Evolutionary conservation across 768 basidiomycete genomes (phyloP), one percentile per base, ranked within the genome.

Genomic region (Termitomyces sp.): DNA sequence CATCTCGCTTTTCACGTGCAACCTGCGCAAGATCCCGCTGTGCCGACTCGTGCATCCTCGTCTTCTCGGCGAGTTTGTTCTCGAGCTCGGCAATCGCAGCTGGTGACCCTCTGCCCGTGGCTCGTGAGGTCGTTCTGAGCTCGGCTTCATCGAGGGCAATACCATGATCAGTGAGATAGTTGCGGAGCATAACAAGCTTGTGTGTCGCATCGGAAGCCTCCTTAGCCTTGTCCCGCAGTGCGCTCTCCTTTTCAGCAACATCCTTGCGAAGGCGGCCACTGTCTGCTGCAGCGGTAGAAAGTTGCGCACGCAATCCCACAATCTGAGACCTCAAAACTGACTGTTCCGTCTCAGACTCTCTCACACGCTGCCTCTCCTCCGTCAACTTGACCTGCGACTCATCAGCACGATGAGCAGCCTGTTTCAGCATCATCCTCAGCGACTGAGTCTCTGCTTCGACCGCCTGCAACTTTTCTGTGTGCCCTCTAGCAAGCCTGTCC

Each of bases 121-220:
- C 65, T 46, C 76, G 69, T 14, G 80, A 75, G 4, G 73, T 72
- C n/a, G 78, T 68, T 9, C 74, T 68, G 19, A 85, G 63, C 37
- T 89, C 84, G 48, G 87, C 89, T 19, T 92, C 91, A 53, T 90
- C 87, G 19, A 89, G 74, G 27, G 80, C 80, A 52, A 98, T 82
- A 16, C 95, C 96, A 66, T 90, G 87, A 66, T 98, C 97, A 21
- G 86, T 84, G 46, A 98, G 80, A 67, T 98, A 87, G 67, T 85
- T 89, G 45, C 93, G 86, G 57, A 98, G 76, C 77, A 92, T 87
- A 25, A 78, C 82, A 62, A 91, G 75, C 58, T 91, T 89, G 59
- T 94, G 75, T 57, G 82, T 84, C 1, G 85, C 75, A 58, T 94
- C 90, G 0, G 86, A 76, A 0, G 83, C 77, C 46, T 87, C 83